A percentile compares a stretch with the other conserved stretches of the same genome.
phyloP scores from a whole-genome alignment of 2,329 filamentous ascomycete genomes.

The Aureobasidium melanogenum region DNA sequence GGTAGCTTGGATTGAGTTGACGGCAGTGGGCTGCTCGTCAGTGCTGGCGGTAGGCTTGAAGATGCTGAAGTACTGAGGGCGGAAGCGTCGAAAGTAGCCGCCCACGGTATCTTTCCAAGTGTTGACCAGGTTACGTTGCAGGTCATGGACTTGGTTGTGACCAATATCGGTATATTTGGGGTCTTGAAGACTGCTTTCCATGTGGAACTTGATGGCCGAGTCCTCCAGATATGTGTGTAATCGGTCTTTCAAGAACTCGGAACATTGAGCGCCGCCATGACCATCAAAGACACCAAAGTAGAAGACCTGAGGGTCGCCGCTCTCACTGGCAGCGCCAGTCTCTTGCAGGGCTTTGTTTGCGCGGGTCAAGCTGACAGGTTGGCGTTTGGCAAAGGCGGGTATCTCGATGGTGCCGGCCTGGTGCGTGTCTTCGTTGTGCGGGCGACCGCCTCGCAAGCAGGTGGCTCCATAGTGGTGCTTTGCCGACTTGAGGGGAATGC shows the following conservation, averaged over 20 bases:
- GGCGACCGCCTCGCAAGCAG: constrained; percentile 69
- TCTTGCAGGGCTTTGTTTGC: constrained; percentile 18
- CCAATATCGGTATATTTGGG: constrained; percentile 14
- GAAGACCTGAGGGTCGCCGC: constrained; percentile 90
- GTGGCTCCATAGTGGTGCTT: constrained; percentile 92
- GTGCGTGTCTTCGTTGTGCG: constrained; percentile 88
- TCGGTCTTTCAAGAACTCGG: constrained; percentile 73
- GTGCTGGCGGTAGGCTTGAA: constrained; percentile 25
- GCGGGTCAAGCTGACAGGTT: constrained; percentile 55
- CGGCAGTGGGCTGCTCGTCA: constrained; percentile 20
- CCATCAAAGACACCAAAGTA: constrained; percentile 97
- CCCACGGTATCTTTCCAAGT: constrained; percentile 80
- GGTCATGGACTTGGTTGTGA: constrained; percentile 42
- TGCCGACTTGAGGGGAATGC: constrained; percentile 84
- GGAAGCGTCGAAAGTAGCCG: constrained; percentile 89
- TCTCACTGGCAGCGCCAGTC: constrained; percentile 56
- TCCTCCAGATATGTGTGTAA: constrained; percentile 85
- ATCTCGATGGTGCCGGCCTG: constrained; percentile 91
- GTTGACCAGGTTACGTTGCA: constrained; percentile 63
- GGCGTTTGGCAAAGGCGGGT: constrained; percentile 81
- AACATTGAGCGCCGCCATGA: constrained; percentile 84
- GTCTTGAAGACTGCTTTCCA: constrained; percentile 63
- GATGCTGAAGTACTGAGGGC: constrained; percentile 59
- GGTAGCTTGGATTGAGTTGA: constrained; percentile 60
- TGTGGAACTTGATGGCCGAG: constrained; percentile 64